Evolutionary conservation across 495 filamentous ascomycete species (phyloP), one percentile per base, ranked within the genome.

Genomic region (Jackrogersella multiformis): DNA sequence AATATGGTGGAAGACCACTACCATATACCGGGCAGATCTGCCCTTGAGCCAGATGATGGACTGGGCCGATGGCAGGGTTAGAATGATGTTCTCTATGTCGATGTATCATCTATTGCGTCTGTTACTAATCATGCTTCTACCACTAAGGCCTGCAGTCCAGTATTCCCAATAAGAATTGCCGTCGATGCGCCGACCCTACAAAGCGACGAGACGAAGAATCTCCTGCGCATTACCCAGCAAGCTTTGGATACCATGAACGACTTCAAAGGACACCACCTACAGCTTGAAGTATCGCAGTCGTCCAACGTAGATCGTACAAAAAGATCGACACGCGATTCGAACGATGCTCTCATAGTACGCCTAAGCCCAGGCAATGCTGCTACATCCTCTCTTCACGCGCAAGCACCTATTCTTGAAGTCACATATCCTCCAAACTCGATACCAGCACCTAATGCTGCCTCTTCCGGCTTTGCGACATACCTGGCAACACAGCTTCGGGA

Each of bases 1-100:
- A 67, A 89, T 97, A 88, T 99, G 95, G 95, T 92, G 92, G 88
- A 88, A 88, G 75, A 98, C 95, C n/a, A 98, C 96, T 0, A 89
- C 92, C 0, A 95, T 98, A 69, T 92, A 97, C 79, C 87, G 95
- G 41, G 93, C 95, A 1, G 84, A 87, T 35, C 79, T 99, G 69
- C 95, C 95, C 35, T 76, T 97, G 71, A 82, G 88, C 69, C 86
- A 90, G 61, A 99, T 99, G 95, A 86, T 89, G 49, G 87, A 90
- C 57, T 98, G 95, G 95, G 91, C 94, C 12, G 90, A 96, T 73
- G 92, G 95, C 42, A 94, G 90, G 86, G 94, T 95, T 77, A 58
- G 82, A 28, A 1, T 26, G 4, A 5, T 41, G 15, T 38, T 21
- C 8, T 8, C 5, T 48, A 1, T 21, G 32, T 16, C 13, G 3